These are phyloP conservation scores for Lathyrus tuberosus DNA, from an alignment of 306 rosid genomes.

Conservation along the genomic window DNA sequence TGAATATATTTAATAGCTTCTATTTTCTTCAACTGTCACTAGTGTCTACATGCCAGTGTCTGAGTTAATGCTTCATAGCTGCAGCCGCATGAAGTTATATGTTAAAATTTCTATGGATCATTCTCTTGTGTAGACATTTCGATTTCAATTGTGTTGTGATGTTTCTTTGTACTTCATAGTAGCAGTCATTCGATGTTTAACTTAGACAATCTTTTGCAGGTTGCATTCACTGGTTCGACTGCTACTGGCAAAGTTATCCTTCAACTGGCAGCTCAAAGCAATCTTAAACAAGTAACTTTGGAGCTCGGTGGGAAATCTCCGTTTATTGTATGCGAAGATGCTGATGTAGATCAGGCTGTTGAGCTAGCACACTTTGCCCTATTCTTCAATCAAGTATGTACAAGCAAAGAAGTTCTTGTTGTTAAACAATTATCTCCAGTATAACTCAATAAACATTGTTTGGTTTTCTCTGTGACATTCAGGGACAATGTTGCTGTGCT, in stretches of 20 bases:
- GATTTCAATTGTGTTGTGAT: background rate
- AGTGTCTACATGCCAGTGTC: too few species aligned
- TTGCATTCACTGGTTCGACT: slow-evolving; percentile 98
- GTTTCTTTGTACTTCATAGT: background rate
- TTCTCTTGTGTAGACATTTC: slow-evolving; percentile 21
- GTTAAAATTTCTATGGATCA: background rate
- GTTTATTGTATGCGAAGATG: slow-evolving; percentile 88
- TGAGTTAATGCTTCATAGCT: background rate
- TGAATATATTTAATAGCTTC: too few species aligned
- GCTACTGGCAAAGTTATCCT: slow-evolving; percentile 75
- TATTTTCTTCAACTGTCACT: too few species aligned
- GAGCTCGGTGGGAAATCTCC: slow-evolving; percentile 99
- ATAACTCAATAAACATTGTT: slow-evolving; percentile 23
- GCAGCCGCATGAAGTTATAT: background rate
- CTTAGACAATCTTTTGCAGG: slow-evolving; percentile 51
- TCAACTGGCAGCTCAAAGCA: slow-evolving; percentile 78
- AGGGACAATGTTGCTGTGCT: slow-evolving; percentile 98
- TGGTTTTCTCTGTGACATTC: slow-evolving; percentile 34
- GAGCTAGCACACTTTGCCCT: slow-evolving; percentile 88
- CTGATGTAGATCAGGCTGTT: slow-evolving; percentile 84
- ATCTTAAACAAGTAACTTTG: slow-evolving; percentile 82
- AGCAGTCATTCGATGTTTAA: too few species aligned
- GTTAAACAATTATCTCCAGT: background rate
- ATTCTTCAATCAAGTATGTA: slow-evolving; percentile 81
- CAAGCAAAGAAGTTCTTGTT: background rate